Conservation (phyloP, 352 stramenopile species). For the Globisporangium sylvaticum region DNA sequence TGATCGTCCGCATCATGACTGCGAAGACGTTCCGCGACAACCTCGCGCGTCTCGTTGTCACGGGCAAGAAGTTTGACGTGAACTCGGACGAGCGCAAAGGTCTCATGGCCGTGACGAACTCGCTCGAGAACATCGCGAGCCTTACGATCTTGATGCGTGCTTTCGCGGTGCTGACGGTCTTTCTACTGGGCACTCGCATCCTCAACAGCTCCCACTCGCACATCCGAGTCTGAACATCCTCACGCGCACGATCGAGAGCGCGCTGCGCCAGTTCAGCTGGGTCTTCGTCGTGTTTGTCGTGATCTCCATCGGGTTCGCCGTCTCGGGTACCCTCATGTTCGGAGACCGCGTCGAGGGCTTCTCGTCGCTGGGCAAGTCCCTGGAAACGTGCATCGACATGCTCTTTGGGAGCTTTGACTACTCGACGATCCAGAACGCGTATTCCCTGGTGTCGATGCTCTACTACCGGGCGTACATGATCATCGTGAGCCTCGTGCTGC, state of each 20-base stretch:
- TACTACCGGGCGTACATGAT: slow-evolving; percentile 73
- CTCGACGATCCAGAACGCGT: slow-evolving; percentile 34
- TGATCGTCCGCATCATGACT: slow-evolving; percentile 37
- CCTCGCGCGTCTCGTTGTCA: slow-evolving; percentile 32
- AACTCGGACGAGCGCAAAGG: slow-evolving; percentile 27
- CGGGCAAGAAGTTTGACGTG: slow-evolving; percentile 29
- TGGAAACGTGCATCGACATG: slow-evolving; percentile 65
- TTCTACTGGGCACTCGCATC: slow-evolving; percentile 35
- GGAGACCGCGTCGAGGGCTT: slow-evolving; percentile 48
- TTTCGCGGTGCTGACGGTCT: slow-evolving; percentile 27
- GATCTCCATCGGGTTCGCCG: slow-evolving; percentile 49
- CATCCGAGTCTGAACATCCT: slow-evolving; percentile 49
- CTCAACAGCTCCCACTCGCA: slow-evolving; percentile 54
- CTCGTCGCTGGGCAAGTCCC: slow-evolving; percentile 31
- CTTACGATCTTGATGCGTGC: slow-evolving; percentile 30
- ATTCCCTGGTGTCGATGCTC: slow-evolving; percentile 39
- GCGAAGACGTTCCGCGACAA: slow-evolving; percentile 37
- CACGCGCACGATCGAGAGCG: slow-evolving; percentile 45
- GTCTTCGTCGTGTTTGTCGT: slow-evolving; percentile 62
- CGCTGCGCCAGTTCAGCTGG: slow-evolving; percentile 41
- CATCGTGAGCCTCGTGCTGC: slow-evolving; percentile 54
- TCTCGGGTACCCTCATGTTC: slow-evolving; percentile 51
- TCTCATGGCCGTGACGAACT: slow-evolving; percentile 23
- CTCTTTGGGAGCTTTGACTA: slow-evolving; percentile 68
- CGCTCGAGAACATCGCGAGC: slow-evolving; percentile 21